phyloP scores from a whole-genome alignment of 768 basidiomycete genomes.

The Lentinula lateritia region DNA sequence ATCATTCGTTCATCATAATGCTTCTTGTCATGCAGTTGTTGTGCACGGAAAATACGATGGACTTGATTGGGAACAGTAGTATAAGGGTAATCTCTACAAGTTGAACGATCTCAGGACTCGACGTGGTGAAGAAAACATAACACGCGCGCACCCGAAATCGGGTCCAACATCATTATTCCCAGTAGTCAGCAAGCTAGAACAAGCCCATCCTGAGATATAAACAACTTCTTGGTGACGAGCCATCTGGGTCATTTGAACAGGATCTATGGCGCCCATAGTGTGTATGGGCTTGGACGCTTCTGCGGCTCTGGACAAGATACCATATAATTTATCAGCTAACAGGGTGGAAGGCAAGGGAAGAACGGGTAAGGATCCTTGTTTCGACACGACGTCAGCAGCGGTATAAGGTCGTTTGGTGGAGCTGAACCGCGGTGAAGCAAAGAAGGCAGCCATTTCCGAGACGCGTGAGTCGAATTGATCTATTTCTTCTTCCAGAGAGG shows the following conservation, averaged over 20 bases:
- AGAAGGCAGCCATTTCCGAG: slow-evolving; percentile 67
- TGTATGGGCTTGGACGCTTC: slow-evolving; percentile 67
- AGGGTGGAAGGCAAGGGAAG: slow-evolving; percentile 69
- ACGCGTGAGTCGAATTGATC: slow-evolving; percentile 56
- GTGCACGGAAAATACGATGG: slow-evolving; percentile 84
- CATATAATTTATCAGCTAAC: slow-evolving; percentile 84
- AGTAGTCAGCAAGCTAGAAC: slow-evolving; percentile 81
- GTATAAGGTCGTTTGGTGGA: slow-evolving; percentile 76
- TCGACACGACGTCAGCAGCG: slow-evolving; percentile 73
- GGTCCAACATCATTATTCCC: slow-evolving; percentile 91
- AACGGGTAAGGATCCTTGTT: slow-evolving; percentile 84
- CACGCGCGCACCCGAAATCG: slow-evolving; percentile 72
- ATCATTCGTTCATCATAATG: slow-evolving; percentile 84
- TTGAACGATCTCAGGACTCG: not conserved
- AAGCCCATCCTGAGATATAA: slow-evolving; percentile 93
- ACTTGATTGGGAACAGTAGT: slow-evolving; percentile 97
- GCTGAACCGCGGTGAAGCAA: slow-evolving; percentile 67
- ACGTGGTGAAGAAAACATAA: not conserved
- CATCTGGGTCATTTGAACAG: slow-evolving; percentile 94
- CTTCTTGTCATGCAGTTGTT: slow-evolving; percentile 89
- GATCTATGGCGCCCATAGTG: slow-evolving; percentile 92
- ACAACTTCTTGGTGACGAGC: slow-evolving; percentile 80
- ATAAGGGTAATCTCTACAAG: slow-evolving; percentile 82
- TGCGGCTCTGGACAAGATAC: slow-evolving; percentile 56
- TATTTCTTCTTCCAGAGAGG: slow-evolving; percentile 51